Base-by-base conservation (phyloP, 2,329 filamentous ascomycete species). In the Calonectria fujianensis region DNA sequence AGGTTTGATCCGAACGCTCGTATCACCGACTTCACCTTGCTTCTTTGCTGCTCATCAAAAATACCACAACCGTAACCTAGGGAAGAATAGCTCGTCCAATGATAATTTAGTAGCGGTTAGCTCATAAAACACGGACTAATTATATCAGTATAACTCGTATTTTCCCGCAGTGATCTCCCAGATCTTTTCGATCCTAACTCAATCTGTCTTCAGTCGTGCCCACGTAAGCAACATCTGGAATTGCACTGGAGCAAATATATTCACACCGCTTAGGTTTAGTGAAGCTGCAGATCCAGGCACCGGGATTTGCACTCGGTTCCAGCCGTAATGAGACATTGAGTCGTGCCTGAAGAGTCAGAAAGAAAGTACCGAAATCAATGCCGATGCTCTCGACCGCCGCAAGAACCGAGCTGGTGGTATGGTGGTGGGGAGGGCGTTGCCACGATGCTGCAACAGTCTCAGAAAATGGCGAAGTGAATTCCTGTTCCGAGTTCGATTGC, bases 241-340 rank as follows among this genome's bases (percentile, higher is more conserved):
- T 8, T 18, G 27, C 37, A 31, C 18, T 20, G 35, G 35, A 18
- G 24, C 5, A 29, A 14, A 29, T 27, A 29, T n/a, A 41, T 63
- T 27, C n/a, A 61, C 57, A 61, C 57, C 57, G n/a, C 35, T 20
- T 20, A 10, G 24, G 1, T 41, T 41, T 2, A 24, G n/a, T 9
- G n/a, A 20, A 35, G 31, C 10, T 35, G 39, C 18, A 29, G 24
- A 14, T 14, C 6, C 14, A 29, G 16, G n/a, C 10, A 63, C 18
- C 20, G 39, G 24, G 57, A 63, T 41, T 41, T 8, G 20, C 24
- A 24, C 37, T 63, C 57, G 57, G 57, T 20, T 63, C 57, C 8
- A 31, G 35, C 57, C 57, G 57, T 31, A 41, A 63, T 63, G 57
- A 63, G 57, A 63, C 57, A 20, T 16, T 41, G 57, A 63, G 35